phyloP scores from a whole-genome alignment of 2,329 filamentous ascomycete species.

The Pezizomycotina sp. region DNA sequence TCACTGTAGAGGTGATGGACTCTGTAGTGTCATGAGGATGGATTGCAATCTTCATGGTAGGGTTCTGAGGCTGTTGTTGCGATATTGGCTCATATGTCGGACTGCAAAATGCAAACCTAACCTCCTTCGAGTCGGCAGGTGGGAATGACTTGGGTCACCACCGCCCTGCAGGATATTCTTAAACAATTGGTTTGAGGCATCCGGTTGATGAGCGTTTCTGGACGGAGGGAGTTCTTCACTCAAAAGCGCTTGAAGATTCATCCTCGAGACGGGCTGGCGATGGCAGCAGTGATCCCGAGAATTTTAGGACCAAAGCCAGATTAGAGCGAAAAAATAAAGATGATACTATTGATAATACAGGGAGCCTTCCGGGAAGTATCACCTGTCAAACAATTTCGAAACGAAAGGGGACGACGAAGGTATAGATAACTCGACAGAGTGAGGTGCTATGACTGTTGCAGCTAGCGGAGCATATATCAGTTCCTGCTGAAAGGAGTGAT shows the following conservation, averaged over 20 bases:
- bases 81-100: slow-evolving; percentile 19
- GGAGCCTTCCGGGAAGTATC: no score
- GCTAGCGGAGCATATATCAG: no score
- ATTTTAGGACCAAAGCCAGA: slow-evolving; percentile 2
- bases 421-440: no score
- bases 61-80: slow-evolving; percentile 1
- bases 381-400: no score
- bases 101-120: slow-evolving; percentile 22
- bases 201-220: slow-evolving; percentile 8
- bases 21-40: slow-evolving; percentile 92
- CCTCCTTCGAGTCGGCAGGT: slow-evolving; percentile 23
- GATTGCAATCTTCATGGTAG: slow-evolving; percentile 44
- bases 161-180: slow-evolving; percentile 9
- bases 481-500: no score
- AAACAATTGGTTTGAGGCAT: slow-evolving; percentile 15
- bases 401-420: no score
- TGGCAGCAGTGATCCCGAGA: slow-evolving; percentile 1
- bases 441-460: no score
- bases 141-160: slow-evolving; percentile 22
- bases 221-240: slow-evolving; percentile 18
- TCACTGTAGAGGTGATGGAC: slow-evolving; percentile 93
- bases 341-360: slow-evolving; percentile 10
- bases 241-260: slow-evolving; percentile 24
- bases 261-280: slow-evolving; percentile 16
- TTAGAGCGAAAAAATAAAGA: neutral